phyloP scores from a whole-genome alignment of 352 stramenopile genomes.

The Phytophthora pinifolia region DNA sequence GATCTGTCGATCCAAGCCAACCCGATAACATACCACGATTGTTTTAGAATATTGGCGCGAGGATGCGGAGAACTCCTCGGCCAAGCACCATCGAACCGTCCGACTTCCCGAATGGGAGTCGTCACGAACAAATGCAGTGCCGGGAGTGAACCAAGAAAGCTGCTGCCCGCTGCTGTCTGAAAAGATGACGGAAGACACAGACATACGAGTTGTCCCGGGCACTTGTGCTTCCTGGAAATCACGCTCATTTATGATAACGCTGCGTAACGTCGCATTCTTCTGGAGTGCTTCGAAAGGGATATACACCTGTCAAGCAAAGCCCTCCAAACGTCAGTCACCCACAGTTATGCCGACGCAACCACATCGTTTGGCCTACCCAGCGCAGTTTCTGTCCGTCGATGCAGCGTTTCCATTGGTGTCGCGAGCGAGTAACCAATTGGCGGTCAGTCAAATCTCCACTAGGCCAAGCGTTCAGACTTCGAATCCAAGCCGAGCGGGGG shows the following conservation, averaged over 20 bases:
- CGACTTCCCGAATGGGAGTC: slow-evolving; percentile 18
- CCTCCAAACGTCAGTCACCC: no score
- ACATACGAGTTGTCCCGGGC: slow-evolving; percentile 18
- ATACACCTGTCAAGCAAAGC: slow-evolving; percentile 25
- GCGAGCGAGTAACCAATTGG: slow-evolving; percentile 53
- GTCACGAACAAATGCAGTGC: slow-evolving; percentile 38
- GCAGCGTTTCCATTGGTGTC: slow-evolving; percentile 75
- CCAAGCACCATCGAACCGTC: slow-evolving; percentile 22
- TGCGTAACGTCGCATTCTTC: slow-evolving; percentile 29
- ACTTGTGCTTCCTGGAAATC: slow-evolving; percentile 29
- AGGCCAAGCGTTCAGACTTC: slow-evolving; percentile 8
- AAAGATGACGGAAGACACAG: slow-evolving; percentile 28
- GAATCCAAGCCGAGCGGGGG: slow-evolving; percentile 22
- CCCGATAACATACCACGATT: slow-evolving; percentile 21
- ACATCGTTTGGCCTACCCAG: slow-evolving; percentile 37
- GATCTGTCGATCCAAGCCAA: background rate
- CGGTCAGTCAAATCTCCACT: slow-evolving; percentile 42
- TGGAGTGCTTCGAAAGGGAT: slow-evolving; percentile 30
- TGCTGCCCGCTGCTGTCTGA: slow-evolving; percentile 29
- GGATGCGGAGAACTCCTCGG: slow-evolving; percentile 28
- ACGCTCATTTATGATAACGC: slow-evolving; percentile 35
- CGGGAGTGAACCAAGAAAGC: slow-evolving; percentile 29
- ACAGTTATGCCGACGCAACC: background rate
- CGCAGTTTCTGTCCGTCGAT: slow-evolving; percentile 33
- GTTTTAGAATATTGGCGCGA: slow-evolving; percentile 33